These are phyloP conservation scores for Candida odintsovae DNA, from an alignment of 805 yeast species.

Conservation along the genomic window DNA sequence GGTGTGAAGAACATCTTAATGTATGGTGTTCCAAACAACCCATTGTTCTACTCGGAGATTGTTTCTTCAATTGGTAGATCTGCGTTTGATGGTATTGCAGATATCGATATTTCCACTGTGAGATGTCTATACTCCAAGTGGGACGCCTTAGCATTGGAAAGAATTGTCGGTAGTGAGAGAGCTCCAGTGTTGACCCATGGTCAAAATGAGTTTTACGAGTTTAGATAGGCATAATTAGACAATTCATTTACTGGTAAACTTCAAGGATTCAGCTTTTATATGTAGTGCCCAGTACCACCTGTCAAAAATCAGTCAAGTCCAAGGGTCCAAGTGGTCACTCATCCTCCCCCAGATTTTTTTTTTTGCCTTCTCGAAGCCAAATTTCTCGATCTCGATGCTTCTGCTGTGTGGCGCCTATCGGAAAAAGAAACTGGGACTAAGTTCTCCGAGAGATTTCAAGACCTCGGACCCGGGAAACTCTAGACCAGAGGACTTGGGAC, in stretches of 20 bases:
- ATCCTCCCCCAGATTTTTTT: neutral
- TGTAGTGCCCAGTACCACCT: neutral
- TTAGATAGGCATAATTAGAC: slow-evolving; percentile 20
- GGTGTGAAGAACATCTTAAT: slow-evolving; percentile 82
- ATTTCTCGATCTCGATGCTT: neutral
- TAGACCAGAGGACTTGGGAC: neutral
- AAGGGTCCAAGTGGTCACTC: too few species aligned
- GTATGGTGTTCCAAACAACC: slow-evolving; percentile 82
- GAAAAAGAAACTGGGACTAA: neutral
- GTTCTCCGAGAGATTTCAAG: too few species aligned
- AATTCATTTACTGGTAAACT: neutral
- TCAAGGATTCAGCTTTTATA: too few species aligned
- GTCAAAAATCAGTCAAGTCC: too few species aligned
- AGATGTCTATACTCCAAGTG: slow-evolving; percentile 68
- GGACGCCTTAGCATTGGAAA: slow-evolving; percentile 74
- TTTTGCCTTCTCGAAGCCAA: neutral
- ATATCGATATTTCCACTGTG: slow-evolving; percentile 50
- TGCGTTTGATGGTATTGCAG: slow-evolving; percentile 43
- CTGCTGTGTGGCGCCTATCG: neutral
- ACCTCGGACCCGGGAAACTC: neutral
- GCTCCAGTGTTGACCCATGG: slow-evolving; percentile 68
- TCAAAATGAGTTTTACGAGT: slow-evolving; percentile 70
- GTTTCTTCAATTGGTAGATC: slow-evolving; percentile 61
- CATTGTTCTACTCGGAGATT: slow-evolving; percentile 75
- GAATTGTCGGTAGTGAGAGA: slow-evolving; percentile 74